A percentile compares a stretch with the other conserved stretches of the same genome.
phyloP scores from a whole-genome alignment of 768 basidiomycete species.

The Ramaria sp. region DNA sequence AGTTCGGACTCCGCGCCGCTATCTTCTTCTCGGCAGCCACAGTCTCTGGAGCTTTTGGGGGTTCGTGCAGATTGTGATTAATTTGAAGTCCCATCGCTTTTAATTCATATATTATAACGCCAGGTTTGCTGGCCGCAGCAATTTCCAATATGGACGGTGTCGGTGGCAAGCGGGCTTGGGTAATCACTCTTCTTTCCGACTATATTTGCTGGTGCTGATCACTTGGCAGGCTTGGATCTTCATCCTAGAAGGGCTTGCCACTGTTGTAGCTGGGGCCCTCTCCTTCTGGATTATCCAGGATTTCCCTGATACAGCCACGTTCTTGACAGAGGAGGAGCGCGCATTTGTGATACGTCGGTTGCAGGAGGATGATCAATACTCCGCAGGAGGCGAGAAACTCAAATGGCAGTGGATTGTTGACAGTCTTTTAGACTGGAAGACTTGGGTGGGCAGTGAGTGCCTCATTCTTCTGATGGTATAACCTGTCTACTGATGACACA shows the following conservation, averaged over 20 bases:
- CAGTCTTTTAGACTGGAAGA: constrained; percentile 61
- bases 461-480: neutral
- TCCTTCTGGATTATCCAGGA: constrained; percentile 71
- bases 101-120: constrained; percentile 19
- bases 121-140: constrained; percentile 52
- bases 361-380: constrained; percentile 52
- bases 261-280: constrained; percentile 42
- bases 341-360: constrained; percentile 55
- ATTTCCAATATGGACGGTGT: constrained; percentile 65
- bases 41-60: constrained; percentile 62
- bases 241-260: constrained; percentile 63
- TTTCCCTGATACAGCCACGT: constrained; percentile 67
- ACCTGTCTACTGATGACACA: neutral
- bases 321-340: constrained; percentile 56
- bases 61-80: constrained; percentile 7
- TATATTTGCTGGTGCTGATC: neutral
- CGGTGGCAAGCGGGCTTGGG: constrained; percentile 47
- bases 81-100: constrained; percentile 22
- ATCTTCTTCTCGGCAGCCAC: constrained; percentile 73
- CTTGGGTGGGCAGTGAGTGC: constrained; percentile 52
- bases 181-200: neutral
- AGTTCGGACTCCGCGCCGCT: constrained; percentile 53
- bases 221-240: constrained; percentile 50
- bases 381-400: constrained; percentile 49
- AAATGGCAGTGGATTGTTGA: constrained; percentile 45